Evolutionary conservation across 352 stramenopile species (phyloP), one percentile per base, ranked within the genome.

Genomic region (Plasmopara viticola): DNA sequence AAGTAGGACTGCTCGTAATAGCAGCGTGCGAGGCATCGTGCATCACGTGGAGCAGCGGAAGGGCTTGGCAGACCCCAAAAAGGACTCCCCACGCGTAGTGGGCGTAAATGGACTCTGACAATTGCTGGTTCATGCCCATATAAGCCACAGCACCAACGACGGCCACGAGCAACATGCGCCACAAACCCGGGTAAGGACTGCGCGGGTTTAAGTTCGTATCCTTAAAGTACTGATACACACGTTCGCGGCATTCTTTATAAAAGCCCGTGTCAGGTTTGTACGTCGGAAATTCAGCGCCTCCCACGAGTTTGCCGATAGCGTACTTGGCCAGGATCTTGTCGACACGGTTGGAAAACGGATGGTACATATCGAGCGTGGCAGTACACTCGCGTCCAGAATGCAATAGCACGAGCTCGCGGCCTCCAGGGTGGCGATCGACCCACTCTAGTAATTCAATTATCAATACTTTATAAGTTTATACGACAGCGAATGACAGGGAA

Each of bases 221-320:
- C 49, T 84, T 72, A 46, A 97, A 97, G 71, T 97, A 96, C 61
- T 94, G 72, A 33, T 67, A 52, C 39, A 97, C 86, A 14, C 74
- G 74, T 44, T 91, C 67, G 57, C 77, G 76, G 58, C 83, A 94
- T 47, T 95, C 84, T 54, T 78, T 78, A 78, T 96, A 97, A 61
- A 97, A 96, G 46, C 89, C 89, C 30, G 70, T 77, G 78, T 97
- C 89, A 9, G 78, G 77, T 69, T 95, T 96, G 78, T 94, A 97
- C 53, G 69, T 62, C 0, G 84, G 81, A 64, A 97, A 97, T 71
- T 97, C 89, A 57, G 72, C 76, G 15, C 62, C 66, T 12, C 84
- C 79, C 9, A 81, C 68, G 37, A 95, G 70, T 43, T 81, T 82
- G 29, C 89, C 89, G 28, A 96, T 76, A 28, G 86, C 83, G 64